phyloP scores from a whole-genome alignment of 116 monocot genomes.

The Iris pallida region DNA sequence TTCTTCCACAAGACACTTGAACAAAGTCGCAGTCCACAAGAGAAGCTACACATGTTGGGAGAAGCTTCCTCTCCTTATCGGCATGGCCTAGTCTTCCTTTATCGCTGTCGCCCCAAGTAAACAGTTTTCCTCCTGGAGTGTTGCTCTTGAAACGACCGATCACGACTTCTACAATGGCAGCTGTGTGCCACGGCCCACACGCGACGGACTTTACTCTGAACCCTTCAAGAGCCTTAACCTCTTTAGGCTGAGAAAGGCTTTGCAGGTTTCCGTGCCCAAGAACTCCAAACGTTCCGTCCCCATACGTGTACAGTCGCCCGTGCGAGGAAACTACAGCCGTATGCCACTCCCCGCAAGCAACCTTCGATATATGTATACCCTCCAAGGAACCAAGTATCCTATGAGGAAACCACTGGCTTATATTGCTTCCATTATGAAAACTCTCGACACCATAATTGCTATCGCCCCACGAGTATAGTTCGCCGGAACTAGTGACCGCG shows the following conservation, averaged over 20 bases:
- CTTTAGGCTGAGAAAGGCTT: constrained; percentile 58
- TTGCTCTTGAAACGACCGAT: constrained; percentile 31
- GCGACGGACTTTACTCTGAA: constrained; percentile 78
- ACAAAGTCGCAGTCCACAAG: constrained; percentile 72
- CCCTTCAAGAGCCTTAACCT: constrained; percentile 76
- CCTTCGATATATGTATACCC: constrained; percentile 38
- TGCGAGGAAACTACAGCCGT: constrained; percentile 63
- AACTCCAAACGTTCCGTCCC: constrained; percentile 86
- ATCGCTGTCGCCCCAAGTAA: constrained; percentile 94
- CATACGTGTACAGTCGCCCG: constrained; percentile 74
- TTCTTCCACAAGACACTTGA: constrained; percentile 80
- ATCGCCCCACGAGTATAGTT: constrained; percentile 79
- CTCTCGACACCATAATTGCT: constrained; percentile 10
- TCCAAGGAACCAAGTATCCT: constrained; percentile 40
- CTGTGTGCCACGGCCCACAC: constrained; percentile 91
- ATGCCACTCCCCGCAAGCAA: constrained; percentile 94
- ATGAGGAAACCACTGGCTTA: constrained; percentile 76
- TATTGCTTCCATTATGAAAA: constrained; percentile 14
- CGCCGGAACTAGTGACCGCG: constrained; percentile 66
- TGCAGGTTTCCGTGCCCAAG: constrained; percentile 74
- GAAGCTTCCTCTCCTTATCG: constrained; percentile 45
- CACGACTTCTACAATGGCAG: constrained; percentile 68
- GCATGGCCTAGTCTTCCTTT: constrained; percentile 76
- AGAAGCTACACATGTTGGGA: constrained; percentile 72
- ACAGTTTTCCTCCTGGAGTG: constrained; percentile 56